phyloP scores from a whole-genome alignment of 495 filamentous ascomycete genomes.

The Xylaria bambusicola region DNA sequence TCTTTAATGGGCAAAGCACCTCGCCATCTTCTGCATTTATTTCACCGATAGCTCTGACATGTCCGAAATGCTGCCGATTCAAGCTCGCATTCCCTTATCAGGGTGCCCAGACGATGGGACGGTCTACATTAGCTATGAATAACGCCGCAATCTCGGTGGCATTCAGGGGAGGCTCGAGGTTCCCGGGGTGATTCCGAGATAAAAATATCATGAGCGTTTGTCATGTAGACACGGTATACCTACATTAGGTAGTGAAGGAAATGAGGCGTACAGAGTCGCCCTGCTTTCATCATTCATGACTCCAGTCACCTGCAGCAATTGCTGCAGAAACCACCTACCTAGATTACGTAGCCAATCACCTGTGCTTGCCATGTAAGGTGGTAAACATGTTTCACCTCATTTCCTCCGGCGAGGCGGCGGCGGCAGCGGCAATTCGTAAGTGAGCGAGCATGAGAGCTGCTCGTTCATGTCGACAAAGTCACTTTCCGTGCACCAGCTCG shows the following conservation, averaged over 20 bases:
- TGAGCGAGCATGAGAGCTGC: no score
- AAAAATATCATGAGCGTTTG: slow-evolving; percentile 1
- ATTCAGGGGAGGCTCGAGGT: slow-evolving; percentile 14
- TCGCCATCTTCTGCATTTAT: not conserved
- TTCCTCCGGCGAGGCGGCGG: slow-evolving; percentile 3
- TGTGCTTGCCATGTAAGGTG: not conserved
- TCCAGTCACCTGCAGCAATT: slow-evolving; percentile 11
- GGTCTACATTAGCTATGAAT: not conserved
- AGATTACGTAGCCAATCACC: no score
- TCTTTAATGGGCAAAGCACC: slow-evolving; percentile 3
- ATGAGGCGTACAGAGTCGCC: slow-evolving; percentile 12
- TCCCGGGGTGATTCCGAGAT: slow-evolving; percentile 27
- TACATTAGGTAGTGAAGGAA: not conserved
- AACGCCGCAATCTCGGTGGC: slow-evolving; percentile 23
- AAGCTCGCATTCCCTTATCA: not conserved
- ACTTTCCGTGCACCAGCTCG: slow-evolving; percentile 12
- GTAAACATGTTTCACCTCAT: not conserved
- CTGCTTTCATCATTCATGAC: slow-evolving; percentile 1
- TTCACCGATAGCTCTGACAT: not conserved
- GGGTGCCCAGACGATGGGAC: not conserved
- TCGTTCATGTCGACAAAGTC: slow-evolving; percentile 10
- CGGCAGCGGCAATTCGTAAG: not conserved
- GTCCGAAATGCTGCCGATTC: slow-evolving; percentile 16
- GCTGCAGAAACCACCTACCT: slow-evolving; percentile 13
- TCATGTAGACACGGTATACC: not conserved